Conservation (phyloP, 768 basidiomycete species). For the Lentinus tigrinus region DNA sequence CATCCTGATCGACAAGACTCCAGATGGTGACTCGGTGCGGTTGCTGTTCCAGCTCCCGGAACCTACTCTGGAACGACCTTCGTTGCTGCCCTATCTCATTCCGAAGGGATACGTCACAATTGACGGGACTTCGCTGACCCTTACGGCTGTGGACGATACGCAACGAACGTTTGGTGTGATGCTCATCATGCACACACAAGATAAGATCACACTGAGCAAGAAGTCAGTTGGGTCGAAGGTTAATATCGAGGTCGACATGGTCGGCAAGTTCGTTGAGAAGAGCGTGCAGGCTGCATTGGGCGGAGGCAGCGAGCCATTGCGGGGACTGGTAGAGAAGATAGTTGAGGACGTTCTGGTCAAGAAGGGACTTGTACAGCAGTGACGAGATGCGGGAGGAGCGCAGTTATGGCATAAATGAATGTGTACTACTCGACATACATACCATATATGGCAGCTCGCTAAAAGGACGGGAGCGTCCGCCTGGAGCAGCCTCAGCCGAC, state of each 20-base stretch:
- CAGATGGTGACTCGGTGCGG: constrained; percentile 88
- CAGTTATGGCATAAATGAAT: background rate
- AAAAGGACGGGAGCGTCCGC: constrained; percentile 13
- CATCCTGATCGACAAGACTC: constrained; percentile 56
- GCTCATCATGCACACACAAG: constrained; percentile 93
- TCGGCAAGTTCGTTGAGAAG: constrained; percentile 89
- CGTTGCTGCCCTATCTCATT: constrained; percentile 79
- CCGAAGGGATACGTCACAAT: constrained; percentile 93
- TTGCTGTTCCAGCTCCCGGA: constrained; percentile 75
- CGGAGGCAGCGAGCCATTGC: constrained; percentile 47
- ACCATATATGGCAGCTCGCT: constrained; percentile 7
- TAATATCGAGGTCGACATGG: constrained; percentile 95
- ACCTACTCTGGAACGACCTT: constrained; percentile 54
- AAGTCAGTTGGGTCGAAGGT: constrained; percentile 80
- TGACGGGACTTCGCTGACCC: constrained; percentile 90
- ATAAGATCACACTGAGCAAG: constrained; percentile 75
- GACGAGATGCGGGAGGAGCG: background rate
- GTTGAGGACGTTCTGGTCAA: constrained; percentile 54
- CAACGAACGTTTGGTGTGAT: constrained; percentile 78
- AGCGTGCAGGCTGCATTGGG: constrained; percentile 70
- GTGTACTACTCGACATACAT: constrained; percentile 3
- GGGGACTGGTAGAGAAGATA: constrained; percentile 51
- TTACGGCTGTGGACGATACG: constrained; percentile 74
- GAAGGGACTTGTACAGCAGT: constrained; percentile 36
- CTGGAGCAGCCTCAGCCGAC: constrained; percentile 14